Conservation (phyloP, 73 alveolate genomes). For the Stentor roeselii region DNA sequence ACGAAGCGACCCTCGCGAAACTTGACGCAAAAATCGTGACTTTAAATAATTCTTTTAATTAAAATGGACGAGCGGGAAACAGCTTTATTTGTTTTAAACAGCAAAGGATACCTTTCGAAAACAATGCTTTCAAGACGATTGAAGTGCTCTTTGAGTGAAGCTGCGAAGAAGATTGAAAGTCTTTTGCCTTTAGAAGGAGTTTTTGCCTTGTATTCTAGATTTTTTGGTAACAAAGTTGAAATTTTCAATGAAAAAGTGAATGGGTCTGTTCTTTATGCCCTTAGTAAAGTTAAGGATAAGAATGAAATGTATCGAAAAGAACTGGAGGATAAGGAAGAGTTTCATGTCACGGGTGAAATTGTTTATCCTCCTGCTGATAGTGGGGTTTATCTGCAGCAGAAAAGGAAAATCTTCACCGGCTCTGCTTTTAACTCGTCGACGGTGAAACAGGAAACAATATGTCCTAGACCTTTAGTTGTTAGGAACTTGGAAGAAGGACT, state of each 20-base stretch:
- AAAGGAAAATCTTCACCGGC: too few species aligned
- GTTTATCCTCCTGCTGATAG: background rate
- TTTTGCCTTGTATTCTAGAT: background rate
- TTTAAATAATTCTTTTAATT: background rate
- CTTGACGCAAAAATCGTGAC: background rate
- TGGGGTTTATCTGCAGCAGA: background rate
- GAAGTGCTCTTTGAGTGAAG: background rate
- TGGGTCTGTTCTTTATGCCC: background rate
- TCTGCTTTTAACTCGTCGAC: too few species aligned
- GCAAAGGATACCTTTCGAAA: background rate
- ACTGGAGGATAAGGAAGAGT: background rate
- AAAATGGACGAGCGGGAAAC: background rate
- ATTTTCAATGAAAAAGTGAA: background rate
- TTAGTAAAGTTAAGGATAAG: too few species aligned
- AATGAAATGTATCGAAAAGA: too few species aligned
- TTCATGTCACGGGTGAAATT: background rate
- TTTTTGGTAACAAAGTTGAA: background rate
- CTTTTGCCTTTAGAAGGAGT: background rate
- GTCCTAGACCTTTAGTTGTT: too few species aligned
- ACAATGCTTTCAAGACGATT: background rate
- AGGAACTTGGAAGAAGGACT: too few species aligned
- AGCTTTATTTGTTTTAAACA: background rate
- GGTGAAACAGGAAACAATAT: too few species aligned
- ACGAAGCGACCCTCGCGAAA: background rate
- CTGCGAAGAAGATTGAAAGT: background rate